Base-by-base conservation (phyloP, 257 asterid species). In the Ilex asprella region DNA sequence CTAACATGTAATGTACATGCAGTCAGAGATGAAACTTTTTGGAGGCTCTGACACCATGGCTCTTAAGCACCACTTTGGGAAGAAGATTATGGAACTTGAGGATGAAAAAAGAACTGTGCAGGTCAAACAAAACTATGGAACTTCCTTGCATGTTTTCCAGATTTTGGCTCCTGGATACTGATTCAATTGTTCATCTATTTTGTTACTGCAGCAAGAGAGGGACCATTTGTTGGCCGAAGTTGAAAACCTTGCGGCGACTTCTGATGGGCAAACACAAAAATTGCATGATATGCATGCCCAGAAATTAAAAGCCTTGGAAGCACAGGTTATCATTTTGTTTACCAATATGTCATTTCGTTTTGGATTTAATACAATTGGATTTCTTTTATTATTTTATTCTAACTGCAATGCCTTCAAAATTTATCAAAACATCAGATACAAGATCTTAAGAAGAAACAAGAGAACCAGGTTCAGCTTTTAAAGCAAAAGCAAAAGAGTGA, bases 401-500 rank as follows among this genome's bases (percentile, higher is more conserved):
- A 10, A 50, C n/a, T 6, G 5, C 6, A 50, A n/a, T 9, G 14
- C 6, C 6, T 53, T 53, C 15, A 27, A 53, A 7, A 7, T 6
- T 53, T 53, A 7, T 6, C n/a, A 6, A 53, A 13, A 39, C 16
- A 63, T 53, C 83, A 93, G 99, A 93, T 93, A 77, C 99, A 85
- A 81, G 97, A 90, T 73, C 94, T 93, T 61, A 93, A 87, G 83
- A 93, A 93, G 88, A 93, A 89, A 69, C 96, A 89, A 78, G 99
- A 93, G 75, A 89, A 62, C 70, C 99, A 93, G 78, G 96, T 92
- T 75, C 96, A 81, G 72, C 91, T 93, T 70, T 71, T 89, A 62
- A 93, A 85, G 79, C 96, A 89, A 82, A 93, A 93, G 72, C 96
- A 93, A 69, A 93, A 89, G 83, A 93, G 99, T 39, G 99, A 93